Base-by-base conservation (phyloP, 345 rosid genomes). In the Lumnitzera racemosa region DNA sequence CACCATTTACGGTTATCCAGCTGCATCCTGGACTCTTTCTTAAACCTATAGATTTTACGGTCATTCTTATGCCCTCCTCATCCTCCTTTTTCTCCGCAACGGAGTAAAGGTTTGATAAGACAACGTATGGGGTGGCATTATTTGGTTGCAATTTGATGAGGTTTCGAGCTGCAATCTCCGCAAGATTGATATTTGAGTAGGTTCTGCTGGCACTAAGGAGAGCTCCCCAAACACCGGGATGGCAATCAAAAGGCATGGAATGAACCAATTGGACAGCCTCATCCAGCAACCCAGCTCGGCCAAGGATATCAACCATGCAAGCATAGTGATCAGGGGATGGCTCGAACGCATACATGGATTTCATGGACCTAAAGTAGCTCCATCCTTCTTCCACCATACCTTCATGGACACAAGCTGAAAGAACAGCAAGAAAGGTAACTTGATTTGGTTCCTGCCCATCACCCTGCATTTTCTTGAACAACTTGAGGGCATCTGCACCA, bases 221-320 rank as follows among this genome's bases (percentile, higher is more conserved):
- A 62, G 91, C 88, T 60, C 95, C 97, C 95, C 95, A 90, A 70
- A 90, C 85, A 3, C 97, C 95, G 59, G 83, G 56, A 63, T 83
- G 88, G 15, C 81, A 78, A 72, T 75, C 72, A 64, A 65, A 74
- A 57, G 87, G 77, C 87, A 80, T 76, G 2, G 90, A 76, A 23
- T 57, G 59, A 51, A 90, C 77, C 56, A 90, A 67, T 53, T 51
- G 53, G 61, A 77, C 61, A 23, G 87, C 91, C 67, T 90, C 88
- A 67, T 81, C 79, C 13, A 90, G 73, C 51, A 76, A 62, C 56
- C 92, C 95, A 64, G 81, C 81, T 77, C 91, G 81, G 24, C 90
- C 87, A 56, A 90, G 79, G 62, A 90, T 88, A 78, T 87, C 97
- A 72, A 84, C 86, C 81, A 84, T 72, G 76, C 85, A 83, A 46